Percentiles rank a stretch among this genome's conserved stretches.
Conservation (phyloP, 441 rosid species). For the Hura crepitans region DNA sequence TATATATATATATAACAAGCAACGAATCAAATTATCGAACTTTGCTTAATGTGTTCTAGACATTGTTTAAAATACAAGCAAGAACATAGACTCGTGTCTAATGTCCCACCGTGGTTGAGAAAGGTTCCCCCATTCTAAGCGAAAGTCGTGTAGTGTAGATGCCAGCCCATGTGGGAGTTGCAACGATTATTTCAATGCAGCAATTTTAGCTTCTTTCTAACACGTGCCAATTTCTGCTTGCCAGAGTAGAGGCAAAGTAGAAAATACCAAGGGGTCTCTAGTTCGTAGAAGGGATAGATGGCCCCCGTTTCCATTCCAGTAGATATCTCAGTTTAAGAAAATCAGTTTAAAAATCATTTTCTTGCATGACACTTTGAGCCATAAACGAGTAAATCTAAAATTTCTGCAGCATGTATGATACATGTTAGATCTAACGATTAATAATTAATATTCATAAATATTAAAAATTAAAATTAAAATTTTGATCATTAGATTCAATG, state of each 20-base stretch:
- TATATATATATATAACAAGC: neutral
- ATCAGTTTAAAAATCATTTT: no score
- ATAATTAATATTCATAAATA: no score
- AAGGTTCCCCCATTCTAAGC: constrained; percentile 2
- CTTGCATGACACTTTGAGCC: no score
- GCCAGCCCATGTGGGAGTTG: neutral
- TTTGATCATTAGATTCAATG: no score
- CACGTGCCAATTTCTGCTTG: neutral
- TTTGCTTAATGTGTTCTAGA: neutral
- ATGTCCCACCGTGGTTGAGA: neutral
- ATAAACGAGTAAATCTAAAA: no score
- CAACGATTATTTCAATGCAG: constrained; percentile 4
- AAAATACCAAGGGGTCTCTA: no score
- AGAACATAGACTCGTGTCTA: neutral
- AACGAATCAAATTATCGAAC: neutral
- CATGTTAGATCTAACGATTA: no score
- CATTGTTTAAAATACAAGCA: neutral
- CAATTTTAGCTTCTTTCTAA: neutral
- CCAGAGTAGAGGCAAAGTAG: neutral
- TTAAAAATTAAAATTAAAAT: no score
- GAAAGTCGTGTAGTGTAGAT: neutral
- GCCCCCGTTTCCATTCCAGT: no score
- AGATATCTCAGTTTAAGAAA: no score
- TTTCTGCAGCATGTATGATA: no score
- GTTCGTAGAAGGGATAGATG: no score